Base-by-base conservation (phyloP, 352 stramenopile species). In the Phytophthora cactorum region DNA sequence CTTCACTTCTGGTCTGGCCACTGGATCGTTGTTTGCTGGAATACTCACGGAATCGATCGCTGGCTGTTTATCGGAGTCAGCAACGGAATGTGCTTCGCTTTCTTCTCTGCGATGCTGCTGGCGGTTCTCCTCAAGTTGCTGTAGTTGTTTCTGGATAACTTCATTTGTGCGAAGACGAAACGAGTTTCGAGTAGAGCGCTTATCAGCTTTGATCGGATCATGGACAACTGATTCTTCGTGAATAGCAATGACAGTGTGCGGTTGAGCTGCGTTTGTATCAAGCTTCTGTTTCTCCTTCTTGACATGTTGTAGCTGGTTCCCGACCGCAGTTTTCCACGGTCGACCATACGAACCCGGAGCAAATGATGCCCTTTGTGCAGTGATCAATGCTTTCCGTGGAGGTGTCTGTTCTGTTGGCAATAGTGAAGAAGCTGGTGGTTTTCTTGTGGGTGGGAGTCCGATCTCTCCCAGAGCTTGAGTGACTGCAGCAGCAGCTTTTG, bases 391-490 rank as follows among this genome's bases (percentile, higher is more conserved):
- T 25, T 39, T 58, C 9, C 34, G 41, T 28, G 54, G 45, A 51
- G 32, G 32, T 22, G 54, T 68, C 9, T 25, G 36, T 29, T 34
- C 54, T 41, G 54, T 28, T 31, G 27, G 3, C 9, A 73, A 58
- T 11, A 79, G 25, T 31, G 67, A 56, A 46, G 62, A 49, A 0
- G 54, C 27, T 15, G 59, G 47, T 14, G 31, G 22, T 2, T 55
- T 65, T 31, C 36, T 62, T 31, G 52, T 25, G 8, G 67, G 27
- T 11, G 53, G 58, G 22, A 74, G 45, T 46, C 46, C 57, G 6
- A 72, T 71, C n/a, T 55, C 75, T 29, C 66, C 70, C 2, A 89
- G 47, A 4, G 75, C 77, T 17, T 89, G 78, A 22, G 69, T 74
- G 2, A 87, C 77, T 12, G 81, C 80, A 47, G 52, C 66, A 12